These are phyloP conservation scores for Schizosaccharomyces versatilis DNA, from an alignment of 1,139 yeast species.

Conservation along the genomic window DNA sequence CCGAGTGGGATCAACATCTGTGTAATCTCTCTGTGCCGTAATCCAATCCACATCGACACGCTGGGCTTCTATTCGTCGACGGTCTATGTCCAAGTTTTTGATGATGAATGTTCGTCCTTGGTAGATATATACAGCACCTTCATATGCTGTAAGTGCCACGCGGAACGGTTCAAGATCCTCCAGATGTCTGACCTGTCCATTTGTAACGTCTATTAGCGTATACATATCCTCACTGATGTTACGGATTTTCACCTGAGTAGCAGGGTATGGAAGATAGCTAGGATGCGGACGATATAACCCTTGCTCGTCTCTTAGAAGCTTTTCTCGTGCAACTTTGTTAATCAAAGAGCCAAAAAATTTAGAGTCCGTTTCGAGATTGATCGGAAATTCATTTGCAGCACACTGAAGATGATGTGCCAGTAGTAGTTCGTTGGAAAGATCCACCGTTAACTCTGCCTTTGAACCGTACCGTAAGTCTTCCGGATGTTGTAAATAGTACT, in stretches of 20 bases:
- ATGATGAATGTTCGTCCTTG: slow-evolving; percentile 82
- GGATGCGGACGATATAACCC: slow-evolving; percentile 40
- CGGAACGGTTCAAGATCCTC: slow-evolving; percentile 84
- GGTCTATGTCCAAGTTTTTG: slow-evolving; percentile 57
- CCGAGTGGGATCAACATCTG: slow-evolving; percentile 72
- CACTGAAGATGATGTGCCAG: slow-evolving; percentile 76
- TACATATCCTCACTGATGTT: slow-evolving; percentile 51
- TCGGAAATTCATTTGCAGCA: slow-evolving; percentile 72
- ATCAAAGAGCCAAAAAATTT: slow-evolving; percentile 27
- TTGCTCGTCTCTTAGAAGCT: slow-evolving; percentile 19
- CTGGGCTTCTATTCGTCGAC: slow-evolving; percentile 56
- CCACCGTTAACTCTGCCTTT: slow-evolving; percentile 25
- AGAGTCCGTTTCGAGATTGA: slow-evolving; percentile 30
- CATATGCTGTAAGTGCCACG: slow-evolving; percentile 75
- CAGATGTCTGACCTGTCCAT: slow-evolving; percentile 47
- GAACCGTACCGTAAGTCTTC: slow-evolving; percentile 32
- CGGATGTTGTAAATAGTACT: slow-evolving; percentile 55
- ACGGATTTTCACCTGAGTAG: slow-evolving; percentile 49
- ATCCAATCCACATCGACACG: slow-evolving; percentile 85
- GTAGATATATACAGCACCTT: slow-evolving; percentile 84
- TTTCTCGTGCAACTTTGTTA: slow-evolving; percentile 7
- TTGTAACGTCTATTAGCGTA: slow-evolving; percentile 76
- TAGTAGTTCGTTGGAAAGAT: slow-evolving; percentile 34
- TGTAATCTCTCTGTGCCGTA: slow-evolving; percentile 73
- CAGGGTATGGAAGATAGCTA: slow-evolving; percentile 58